A percentile compares a stretch with the other conserved stretches of the same genome.
Evolutionary conservation across 2,329 filamentous ascomycete genomes (phyloP).

Genomic region (Cordyceps cicadae): DNA sequence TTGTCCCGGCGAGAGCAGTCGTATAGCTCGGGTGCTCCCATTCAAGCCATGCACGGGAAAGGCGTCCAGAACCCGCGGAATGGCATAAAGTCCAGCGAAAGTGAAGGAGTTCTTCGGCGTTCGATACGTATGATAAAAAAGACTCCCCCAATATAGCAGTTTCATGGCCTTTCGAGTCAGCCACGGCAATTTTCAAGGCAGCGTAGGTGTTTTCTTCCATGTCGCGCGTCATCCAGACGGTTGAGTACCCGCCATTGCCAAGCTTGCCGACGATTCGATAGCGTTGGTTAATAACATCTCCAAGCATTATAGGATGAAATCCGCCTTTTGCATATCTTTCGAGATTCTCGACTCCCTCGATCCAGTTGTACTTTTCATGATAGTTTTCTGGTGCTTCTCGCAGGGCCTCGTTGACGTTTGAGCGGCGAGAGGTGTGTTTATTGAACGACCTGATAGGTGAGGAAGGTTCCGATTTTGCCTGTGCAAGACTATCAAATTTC

Average conservation of each 20-base stretch:
- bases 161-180: neutral
- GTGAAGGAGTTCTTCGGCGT: neutral
- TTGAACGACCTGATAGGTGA: neutral
- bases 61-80: neutral
- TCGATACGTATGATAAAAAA: neutral
- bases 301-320: slow-evolving; percentile 7
- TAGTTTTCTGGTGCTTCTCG: neutral
- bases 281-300: slow-evolving; percentile 15
- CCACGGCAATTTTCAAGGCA: slow-evolving; percentile 10
- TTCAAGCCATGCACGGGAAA: neutral
- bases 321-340: neutral
- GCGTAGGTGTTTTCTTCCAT: slow-evolving; percentile 10
- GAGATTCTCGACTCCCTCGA: neutral
- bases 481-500: too few species aligned
- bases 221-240: slow-evolving; percentile 33
- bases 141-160: neutral
- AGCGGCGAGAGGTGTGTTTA: neutral
- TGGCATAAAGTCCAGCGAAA: neutral
- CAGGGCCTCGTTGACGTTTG: neutral
- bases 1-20: neutral
- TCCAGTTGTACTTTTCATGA: neutral
- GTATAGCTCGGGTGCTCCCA: neutral
- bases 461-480: too few species aligned
- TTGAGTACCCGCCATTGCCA: slow-evolving; percentile 30
- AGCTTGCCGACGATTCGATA: slow-evolving; percentile 31